Percentiles rank a stretch among this genome's conserved stretches.
Evolutionary conservation across 441 rosid genomes (phyloP).

Genomic region (Hypseocharis bilobata): DNA sequence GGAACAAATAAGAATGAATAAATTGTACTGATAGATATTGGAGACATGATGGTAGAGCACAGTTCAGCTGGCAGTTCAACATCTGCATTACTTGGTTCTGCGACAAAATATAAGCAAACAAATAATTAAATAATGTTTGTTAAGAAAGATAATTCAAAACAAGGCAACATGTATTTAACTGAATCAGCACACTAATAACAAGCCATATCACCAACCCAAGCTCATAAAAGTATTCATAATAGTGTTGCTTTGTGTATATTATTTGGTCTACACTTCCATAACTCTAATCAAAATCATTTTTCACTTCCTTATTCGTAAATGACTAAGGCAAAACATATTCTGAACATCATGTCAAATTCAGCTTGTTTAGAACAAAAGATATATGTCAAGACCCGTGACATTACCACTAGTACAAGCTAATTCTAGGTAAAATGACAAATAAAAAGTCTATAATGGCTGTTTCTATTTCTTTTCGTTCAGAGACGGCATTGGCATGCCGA

Average conservation of each 20-base stretch:
- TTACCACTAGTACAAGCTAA: no score
- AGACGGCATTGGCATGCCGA: no score
- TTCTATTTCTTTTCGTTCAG: no score
- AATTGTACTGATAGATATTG: conserved; percentile 53
- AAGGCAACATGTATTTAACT: no score
- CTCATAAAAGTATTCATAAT: no score
- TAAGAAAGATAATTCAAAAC: no score
- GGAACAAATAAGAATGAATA: conserved; percentile 71
- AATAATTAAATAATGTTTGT: background rate
- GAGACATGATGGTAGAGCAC: conserved; percentile 51
- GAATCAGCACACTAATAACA: no score
- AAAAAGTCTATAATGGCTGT: no score
- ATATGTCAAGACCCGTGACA: background rate
- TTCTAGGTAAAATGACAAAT: no score
- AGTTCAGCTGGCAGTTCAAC: conserved; percentile 91
- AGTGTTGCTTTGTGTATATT: background rate
- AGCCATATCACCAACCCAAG: no score
- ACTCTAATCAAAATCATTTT: background rate
- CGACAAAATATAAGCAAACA: conserved; percentile 23
- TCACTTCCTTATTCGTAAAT: no score
- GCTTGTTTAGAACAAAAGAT: background rate
- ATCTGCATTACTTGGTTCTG: conserved; percentile 39
- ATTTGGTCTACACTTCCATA: background rate
- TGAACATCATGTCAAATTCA: background rate
- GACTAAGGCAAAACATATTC: background rate